phyloP scores from a whole-genome alignment of 306 rosid genomes.

The Abrus pulchellus region DNA sequence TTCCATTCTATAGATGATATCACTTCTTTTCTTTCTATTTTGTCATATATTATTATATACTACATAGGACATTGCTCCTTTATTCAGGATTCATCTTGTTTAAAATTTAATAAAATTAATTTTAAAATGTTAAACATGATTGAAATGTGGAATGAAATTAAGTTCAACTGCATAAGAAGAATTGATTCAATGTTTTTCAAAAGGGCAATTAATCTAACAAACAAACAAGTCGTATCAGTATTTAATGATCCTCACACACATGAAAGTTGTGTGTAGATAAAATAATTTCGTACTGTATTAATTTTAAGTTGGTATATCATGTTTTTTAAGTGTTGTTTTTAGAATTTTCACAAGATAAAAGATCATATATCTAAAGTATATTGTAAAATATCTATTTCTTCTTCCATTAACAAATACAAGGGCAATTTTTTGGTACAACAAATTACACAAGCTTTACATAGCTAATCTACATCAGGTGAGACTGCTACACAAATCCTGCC shows the following conservation, averaged over 20 bases:
- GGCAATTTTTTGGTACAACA: slow-evolving; percentile 16
- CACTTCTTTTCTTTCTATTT: background rate
- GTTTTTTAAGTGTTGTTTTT: background rate
- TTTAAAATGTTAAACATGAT: too few relatives aligned
- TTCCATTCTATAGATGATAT: background rate
- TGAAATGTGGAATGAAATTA: too few relatives aligned
- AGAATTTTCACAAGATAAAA: background rate
- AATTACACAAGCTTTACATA: slow-evolving; percentile 48
- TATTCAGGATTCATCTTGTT: background rate
- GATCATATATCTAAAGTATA: background rate
- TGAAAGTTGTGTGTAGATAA: too few relatives aligned
- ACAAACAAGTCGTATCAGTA: background rate
- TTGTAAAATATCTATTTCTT: background rate
- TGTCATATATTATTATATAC: background rate
- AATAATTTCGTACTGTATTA: background rate
- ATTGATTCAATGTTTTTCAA: too few relatives aligned
- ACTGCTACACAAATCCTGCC: slow-evolving; percentile 36
- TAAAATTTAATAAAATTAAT: too few relatives aligned
- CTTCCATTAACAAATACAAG: slow-evolving; percentile 34
- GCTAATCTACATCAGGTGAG: slow-evolving; percentile 41
- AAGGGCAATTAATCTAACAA: background rate
- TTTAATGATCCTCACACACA: background rate
- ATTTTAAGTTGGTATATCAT: background rate
- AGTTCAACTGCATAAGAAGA: too few relatives aligned
- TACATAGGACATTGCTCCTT: background rate